Conservation (phyloP, 1,139 yeast species). For the Sugiyamaella pinicola region DNA sequence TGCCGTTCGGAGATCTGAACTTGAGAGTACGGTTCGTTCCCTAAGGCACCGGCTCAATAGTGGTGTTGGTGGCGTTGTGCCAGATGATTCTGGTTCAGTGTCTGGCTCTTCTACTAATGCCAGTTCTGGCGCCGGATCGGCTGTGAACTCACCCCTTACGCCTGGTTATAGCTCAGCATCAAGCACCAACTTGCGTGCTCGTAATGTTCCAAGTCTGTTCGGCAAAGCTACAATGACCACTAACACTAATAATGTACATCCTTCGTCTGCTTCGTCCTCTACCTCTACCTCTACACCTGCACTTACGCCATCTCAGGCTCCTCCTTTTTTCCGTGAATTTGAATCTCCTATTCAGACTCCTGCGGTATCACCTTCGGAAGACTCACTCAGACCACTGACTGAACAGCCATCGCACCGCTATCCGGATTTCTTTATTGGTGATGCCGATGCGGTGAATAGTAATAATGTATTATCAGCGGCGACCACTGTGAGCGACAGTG, state of each 20-base stretch:
- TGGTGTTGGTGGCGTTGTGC: background rate
- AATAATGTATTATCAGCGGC: background rate
- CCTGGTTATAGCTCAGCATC: slow-evolving; percentile 1
- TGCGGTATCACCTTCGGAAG: no score
- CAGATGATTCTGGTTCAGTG: background rate
- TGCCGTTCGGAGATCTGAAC: background rate
- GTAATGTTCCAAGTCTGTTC: slow-evolving; percentile 7
- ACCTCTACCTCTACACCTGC: no score
- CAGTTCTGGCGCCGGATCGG: background rate
- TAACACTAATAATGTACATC: no score
- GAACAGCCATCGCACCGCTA: background rate
- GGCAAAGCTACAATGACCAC: no score
- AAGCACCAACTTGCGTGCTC: background rate
- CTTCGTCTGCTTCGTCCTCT: no score
- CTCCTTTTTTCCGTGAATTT: no score
- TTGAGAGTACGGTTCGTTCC: background rate
- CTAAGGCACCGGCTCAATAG: background rate
- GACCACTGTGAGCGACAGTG: background rate
- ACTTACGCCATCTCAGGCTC: no score
- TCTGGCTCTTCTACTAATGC: slow-evolving; percentile 1
- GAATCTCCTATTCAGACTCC: background rate
- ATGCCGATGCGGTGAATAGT: background rate
- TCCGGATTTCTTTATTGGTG: slow-evolving; percentile 7
- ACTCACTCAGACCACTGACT: no score
- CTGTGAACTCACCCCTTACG: background rate